Base-by-base conservation (phyloP, 805 yeast genomes). In the Myxozyma geophila region DNA sequence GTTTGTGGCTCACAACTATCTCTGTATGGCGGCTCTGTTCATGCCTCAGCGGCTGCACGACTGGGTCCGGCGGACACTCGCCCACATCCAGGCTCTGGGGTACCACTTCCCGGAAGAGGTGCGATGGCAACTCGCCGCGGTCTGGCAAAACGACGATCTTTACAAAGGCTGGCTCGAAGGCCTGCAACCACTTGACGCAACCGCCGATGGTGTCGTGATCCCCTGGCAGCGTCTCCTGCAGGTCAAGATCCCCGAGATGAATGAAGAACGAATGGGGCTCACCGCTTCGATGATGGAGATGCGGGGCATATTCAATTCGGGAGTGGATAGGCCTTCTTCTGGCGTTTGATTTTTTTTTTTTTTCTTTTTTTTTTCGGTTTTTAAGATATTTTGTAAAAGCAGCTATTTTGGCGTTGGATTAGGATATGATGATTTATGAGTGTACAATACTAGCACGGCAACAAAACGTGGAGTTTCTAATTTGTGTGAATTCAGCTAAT, bases 91-190 rank as follows among this genome's bases (percentile, higher is more conserved):
- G 46, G 63, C 68, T 0, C 35, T 40, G 28, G 68, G 68, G 13
- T 64, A 57, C 40, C 40, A 59, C 49, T 62, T 64, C 46, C 63
- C 68, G 8, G 63, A 64, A n/a, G 60, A 64, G 46, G 35, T 64
- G 40, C 60, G 68, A 2, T 35, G 53, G 43, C 62, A 62, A n/a
- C 36, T 64, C 10, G 68, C 68, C n/a, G 33, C 51, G 9, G 17
- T 43, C 15, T 64, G 68, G 68, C 40, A 62, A 23, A 54, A 51
- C 35, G 40, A 61, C 13, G 66, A 64, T 23, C 46, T 64, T 10
- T 62, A 58, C 44, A 49, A 62, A 6, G 68, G 66, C 9, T 64
- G 68, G 68, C 58, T 64, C 7, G 66, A 58, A 17, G 68, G 68
- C 7, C 39, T 62, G 2, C 66, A 64, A n/a, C 54, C 59, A 2